These are phyloP conservation scores for Allantophomopsis lycopodina DNA, from an alignment of 2,329 filamentous ascomycete genomes.

Conservation along the genomic window DNA sequence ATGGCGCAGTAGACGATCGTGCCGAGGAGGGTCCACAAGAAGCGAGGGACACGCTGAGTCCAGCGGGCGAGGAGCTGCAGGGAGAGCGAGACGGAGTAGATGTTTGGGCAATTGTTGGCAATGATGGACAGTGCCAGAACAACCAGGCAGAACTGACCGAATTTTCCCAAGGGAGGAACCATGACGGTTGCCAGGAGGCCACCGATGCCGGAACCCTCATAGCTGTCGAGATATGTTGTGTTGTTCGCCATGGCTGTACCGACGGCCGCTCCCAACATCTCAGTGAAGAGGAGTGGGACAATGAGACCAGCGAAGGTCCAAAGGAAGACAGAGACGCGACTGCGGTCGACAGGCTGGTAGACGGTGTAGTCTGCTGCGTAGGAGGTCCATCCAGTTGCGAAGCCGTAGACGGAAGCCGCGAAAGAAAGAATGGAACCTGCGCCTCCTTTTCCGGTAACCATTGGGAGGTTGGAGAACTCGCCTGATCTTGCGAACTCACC, in stretches of 20 bases:
- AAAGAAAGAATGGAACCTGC: slow-evolving; percentile 50
- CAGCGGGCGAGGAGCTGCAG: slow-evolving; percentile 49
- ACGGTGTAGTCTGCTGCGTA: slow-evolving; percentile 71
- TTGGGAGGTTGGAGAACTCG: slow-evolving; percentile 46
- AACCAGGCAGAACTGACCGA: slow-evolving; percentile 60
- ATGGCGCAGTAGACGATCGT: slow-evolving; percentile 54
- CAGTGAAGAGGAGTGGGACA: slow-evolving; percentile 58
- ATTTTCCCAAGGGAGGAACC: slow-evolving; percentile 45
- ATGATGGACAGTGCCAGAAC: slow-evolving; percentile 53
- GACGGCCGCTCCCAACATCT: slow-evolving; percentile 60
- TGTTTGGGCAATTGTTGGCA: slow-evolving; percentile 59
- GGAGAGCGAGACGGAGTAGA: slow-evolving; percentile 56
- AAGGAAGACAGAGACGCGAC: slow-evolving; percentile 48
- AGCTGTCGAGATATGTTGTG: slow-evolving; percentile 37
- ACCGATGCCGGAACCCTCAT: slow-evolving; percentile 42
- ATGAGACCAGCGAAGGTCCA: slow-evolving; percentile 58
- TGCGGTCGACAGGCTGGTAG: slow-evolving; percentile 54
- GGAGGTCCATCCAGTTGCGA: slow-evolving; percentile 60
- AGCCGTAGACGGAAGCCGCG: slow-evolving; percentile 51
- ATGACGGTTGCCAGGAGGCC: slow-evolving; percentile 55
- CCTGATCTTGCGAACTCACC: slow-evolving; percentile 55
- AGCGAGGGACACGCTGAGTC: slow-evolving; percentile 49
- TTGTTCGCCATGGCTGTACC: slow-evolving; percentile 44
- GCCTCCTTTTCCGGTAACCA: slow-evolving; percentile 42
- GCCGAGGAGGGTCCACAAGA: slow-evolving; percentile 49